Evolutionary conservation across 768 basidiomycete species (phyloP).

Genomic region (Lanmaoa rubissima): DNA sequence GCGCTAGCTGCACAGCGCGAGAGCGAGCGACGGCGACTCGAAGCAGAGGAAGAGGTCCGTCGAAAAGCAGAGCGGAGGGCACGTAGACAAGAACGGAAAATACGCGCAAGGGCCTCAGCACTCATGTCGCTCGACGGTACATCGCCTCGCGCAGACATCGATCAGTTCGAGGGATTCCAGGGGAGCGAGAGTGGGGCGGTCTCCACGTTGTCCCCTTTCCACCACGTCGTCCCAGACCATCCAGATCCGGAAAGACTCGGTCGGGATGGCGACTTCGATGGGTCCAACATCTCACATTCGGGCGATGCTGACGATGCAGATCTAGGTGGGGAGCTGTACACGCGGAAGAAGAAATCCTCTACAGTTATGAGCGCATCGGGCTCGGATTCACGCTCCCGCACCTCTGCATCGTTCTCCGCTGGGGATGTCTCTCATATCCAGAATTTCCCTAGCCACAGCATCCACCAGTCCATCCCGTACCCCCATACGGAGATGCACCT

Average conservation of each 20-base stretch:
- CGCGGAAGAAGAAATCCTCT: constrained; percentile 35
- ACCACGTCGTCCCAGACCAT: background rate
- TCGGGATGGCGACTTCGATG: background rate
- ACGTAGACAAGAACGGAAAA: constrained; percentile 45
- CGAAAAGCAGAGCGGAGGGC: constrained; percentile 49
- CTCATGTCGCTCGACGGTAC: constrained; percentile 35
- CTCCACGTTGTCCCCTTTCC: background rate
- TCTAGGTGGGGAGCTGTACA: constrained; percentile 56
- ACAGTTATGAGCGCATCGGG: constrained; percentile 36
- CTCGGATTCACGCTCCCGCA: constrained; percentile 63
- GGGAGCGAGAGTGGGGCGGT: constrained; percentile 39
- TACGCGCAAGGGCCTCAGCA: constrained; percentile 36
- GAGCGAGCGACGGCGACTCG: constrained; percentile 25
- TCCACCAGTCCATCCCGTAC: constrained; percentile 28
- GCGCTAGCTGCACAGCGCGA: constrained; percentile 30
- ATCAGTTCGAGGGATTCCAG: constrained; percentile 66
- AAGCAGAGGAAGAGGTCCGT: constrained; percentile 41
- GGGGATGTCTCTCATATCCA: constrained; percentile 23
- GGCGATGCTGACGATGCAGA: constrained; percentile 53
- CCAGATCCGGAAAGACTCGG: constrained; percentile 12
- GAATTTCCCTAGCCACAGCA: constrained; percentile 22
- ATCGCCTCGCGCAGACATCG: constrained; percentile 18
- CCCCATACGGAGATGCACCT: constrained; percentile 29
- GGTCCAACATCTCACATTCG: constrained; percentile 10
- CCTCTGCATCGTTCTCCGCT: constrained; percentile 48